These are phyloP conservation scores for Claviceps digitariae DNA, from an alignment of 2,329 filamentous ascomycete genomes.

Conservation along the genomic window DNA sequence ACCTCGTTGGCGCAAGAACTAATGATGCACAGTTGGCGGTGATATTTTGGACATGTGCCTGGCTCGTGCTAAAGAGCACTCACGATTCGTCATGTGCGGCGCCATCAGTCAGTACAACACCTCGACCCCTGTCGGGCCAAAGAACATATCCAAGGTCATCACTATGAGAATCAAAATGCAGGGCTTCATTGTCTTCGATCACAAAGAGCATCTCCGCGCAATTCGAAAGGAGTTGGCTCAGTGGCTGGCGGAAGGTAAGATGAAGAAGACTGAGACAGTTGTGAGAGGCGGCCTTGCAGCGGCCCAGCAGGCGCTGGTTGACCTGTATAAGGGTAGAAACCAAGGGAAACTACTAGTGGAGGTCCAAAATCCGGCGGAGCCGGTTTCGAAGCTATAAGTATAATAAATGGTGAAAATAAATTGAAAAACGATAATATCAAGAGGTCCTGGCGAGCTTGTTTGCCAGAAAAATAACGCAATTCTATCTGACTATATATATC, in stretches of 20 bases:
- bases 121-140: slow-evolving; percentile 39
- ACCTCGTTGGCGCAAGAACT: background rate
- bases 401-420: background rate
- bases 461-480: too few species aligned
- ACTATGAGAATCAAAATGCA: slow-evolving; percentile 47
- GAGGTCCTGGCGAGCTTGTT: too few species aligned
- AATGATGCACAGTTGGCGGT: slow-evolving; percentile 39
- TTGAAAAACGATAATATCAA: too few species aligned
- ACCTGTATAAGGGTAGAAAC: slow-evolving; percentile 56
- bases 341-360: slow-evolving; percentile 52
- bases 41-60: slow-evolving; percentile 57
- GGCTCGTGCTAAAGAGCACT: slow-evolving; percentile 43
- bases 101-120: slow-evolving; percentile 57
- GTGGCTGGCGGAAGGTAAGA: slow-evolving; percentile 59
- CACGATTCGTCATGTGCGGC: slow-evolving; percentile 60
- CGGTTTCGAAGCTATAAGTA: slow-evolving; percentile 10
- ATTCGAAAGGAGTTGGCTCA: slow-evolving; percentile 47
- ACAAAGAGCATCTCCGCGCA: slow-evolving; percentile 37
- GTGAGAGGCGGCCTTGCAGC: slow-evolving; percentile 52
- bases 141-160: slow-evolving; percentile 38
- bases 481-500: too few species aligned
- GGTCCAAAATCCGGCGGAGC: slow-evolving; percentile 25
- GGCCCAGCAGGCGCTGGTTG: slow-evolving; percentile 48
- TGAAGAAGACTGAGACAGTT: slow-evolving; percentile 59
- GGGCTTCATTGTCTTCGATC: slow-evolving; percentile 65